These are phyloP conservation scores for Rhodotorula sp. DNA, from an alignment of 1,284 basidiomycete species.

Conservation along the genomic window DNA sequence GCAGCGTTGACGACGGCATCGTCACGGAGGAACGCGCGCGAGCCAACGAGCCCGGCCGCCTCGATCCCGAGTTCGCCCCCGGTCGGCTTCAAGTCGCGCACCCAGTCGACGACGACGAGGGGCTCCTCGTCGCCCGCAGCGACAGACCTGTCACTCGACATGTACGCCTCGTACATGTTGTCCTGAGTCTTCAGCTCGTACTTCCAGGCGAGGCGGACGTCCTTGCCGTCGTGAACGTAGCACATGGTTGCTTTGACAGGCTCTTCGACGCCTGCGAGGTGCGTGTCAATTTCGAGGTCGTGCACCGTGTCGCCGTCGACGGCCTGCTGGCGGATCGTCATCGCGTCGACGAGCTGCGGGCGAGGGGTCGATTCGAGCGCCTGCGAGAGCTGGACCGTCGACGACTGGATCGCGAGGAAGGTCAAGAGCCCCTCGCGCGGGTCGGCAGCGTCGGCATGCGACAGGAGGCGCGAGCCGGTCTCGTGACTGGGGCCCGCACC, in stretches of 20 bases:
- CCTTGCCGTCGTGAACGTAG: conserved; percentile 34
- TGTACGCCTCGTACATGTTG: conserved; percentile 45
- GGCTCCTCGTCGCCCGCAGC: conserved; percentile 29
- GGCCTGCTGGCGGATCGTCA: conserved; percentile 2
- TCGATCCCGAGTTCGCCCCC: conserved; percentile 42
- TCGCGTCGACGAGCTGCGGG: conserved; percentile 8
- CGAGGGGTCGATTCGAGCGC: conserved; percentile 23
- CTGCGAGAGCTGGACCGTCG: conserved; percentile 13
- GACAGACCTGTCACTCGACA: conserved; percentile 34
- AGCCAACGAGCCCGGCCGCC: conserved; percentile 25
- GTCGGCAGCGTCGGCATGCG: conserved; percentile 6
- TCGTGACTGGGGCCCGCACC: conserved; percentile 10
- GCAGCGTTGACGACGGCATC: not conserved
- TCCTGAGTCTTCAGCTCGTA: conserved; percentile 39
- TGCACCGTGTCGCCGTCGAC: conserved; percentile 6
- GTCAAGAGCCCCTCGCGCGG: conserved; percentile 37
- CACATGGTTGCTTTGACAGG: conserved; percentile 34
- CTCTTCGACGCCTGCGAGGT: conserved; percentile 24
- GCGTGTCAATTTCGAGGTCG: conserved; percentile 32
- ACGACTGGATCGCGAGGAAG: conserved; percentile 32
- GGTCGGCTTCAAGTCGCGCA: conserved; percentile 47
- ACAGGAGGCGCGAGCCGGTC: conserved; percentile 9
- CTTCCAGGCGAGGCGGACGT: conserved; percentile 41
- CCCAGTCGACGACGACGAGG: conserved; percentile 44
- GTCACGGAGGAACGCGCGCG: conserved; percentile 11